Evolutionary conservation across 345 rosid genomes (phyloP).

Genomic region (Salix arbutifolia): DNA sequence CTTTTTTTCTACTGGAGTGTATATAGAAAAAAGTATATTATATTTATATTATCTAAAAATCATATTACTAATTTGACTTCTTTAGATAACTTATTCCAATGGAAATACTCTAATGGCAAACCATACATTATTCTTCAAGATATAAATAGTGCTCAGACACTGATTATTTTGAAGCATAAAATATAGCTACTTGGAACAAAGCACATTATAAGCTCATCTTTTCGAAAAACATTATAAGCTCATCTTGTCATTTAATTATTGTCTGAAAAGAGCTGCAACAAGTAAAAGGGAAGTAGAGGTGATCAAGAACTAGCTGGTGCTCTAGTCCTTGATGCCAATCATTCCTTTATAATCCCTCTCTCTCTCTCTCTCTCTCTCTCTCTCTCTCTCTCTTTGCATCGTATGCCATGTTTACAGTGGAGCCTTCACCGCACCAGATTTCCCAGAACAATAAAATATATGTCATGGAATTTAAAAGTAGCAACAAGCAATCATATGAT

Average conservation of each 20-base stretch:
- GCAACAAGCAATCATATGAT: neutral
- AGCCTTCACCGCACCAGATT: neutral
- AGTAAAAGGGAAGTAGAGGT: neutral
- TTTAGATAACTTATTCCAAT: too few species aligned
- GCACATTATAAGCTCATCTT: neutral
- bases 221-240: neutral
- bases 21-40: too few species aligned
- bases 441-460: neutral
- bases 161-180: neutral
- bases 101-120: too few species aligned
- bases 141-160: neutral
- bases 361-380: neutral
- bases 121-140: too few species aligned
- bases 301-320: neutral
- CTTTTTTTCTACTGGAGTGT: too few species aligned
- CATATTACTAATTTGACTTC: too few species aligned
- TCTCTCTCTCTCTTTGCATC: slow-evolving; percentile 3
- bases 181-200: neutral
- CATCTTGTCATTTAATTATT: slow-evolving; percentile 1
- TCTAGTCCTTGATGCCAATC: slow-evolving; percentile 14
- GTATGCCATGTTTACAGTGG: slow-evolving; percentile 16
- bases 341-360: slow-evolving; percentile 19
- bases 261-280: neutral
- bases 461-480: neutral
- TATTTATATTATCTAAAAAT: too few species aligned